A percentile compares a stretch with the other conserved stretches of the same genome.
Conservation (phyloP, 768 basidiomycete genomes). For the Russula sp. region DNA sequence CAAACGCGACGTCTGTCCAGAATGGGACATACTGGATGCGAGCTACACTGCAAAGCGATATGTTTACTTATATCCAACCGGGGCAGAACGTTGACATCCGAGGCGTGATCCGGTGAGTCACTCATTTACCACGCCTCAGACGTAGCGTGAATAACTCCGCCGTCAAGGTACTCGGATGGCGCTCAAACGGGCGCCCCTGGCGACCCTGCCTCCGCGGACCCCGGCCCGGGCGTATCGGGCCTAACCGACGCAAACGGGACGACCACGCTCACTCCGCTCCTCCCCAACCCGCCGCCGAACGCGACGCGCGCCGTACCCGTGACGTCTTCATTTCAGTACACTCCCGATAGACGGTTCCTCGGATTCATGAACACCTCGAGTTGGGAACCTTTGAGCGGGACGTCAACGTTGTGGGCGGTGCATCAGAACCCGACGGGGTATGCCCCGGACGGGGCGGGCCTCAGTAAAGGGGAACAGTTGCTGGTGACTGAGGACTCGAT, state of each 20-base stretch:
- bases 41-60: constrained; percentile 31
- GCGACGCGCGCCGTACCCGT: constrained; percentile 6
- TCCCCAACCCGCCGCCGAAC: background rate
- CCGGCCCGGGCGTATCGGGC: constrained; percentile 8
- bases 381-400: constrained; percentile 12
- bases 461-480: constrained; percentile 7
- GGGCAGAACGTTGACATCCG: constrained; percentile 20
- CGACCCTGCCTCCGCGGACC: constrained; percentile 9
- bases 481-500: constrained; percentile 17
- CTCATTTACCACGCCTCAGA: background rate
- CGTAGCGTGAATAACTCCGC: background rate
- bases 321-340: constrained; percentile 8
- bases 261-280: constrained; percentile 7
- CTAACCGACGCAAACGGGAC: constrained; percentile 3
- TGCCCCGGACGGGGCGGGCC: background rate
- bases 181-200: constrained; percentile 6
- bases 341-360: constrained; percentile 8
- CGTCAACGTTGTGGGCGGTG: constrained; percentile 13
- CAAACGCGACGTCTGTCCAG: constrained; percentile 33
- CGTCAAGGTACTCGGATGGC: constrained; percentile 10
- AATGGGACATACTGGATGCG: constrained; percentile 36
- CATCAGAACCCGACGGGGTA: background rate
- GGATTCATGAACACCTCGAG: constrained; percentile 19
- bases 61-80: constrained; percentile 26
- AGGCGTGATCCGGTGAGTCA: constrained; percentile 4